Evolutionary conservation across 192 early-diverging fungal genomes (phyloP).

Genomic region (Haplosporangium gracile): DNA sequence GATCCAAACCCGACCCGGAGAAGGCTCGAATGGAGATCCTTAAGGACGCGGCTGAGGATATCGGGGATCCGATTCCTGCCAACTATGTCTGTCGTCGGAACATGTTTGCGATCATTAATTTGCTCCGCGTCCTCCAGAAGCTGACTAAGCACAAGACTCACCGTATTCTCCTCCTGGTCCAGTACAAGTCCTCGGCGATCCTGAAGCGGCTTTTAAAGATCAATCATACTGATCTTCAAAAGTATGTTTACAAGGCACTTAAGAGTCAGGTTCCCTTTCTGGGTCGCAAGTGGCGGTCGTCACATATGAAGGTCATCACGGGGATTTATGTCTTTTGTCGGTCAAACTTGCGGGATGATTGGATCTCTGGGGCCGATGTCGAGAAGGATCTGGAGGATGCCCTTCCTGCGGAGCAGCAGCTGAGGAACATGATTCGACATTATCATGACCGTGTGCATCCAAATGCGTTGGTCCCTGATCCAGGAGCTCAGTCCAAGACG

Average conservation of each 20-base stretch:
- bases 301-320: conserved; percentile 89
- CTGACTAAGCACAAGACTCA: conserved; percentile 84
- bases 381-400: conserved; percentile 82
- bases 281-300: conserved; percentile 84
- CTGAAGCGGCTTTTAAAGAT: conserved; percentile 84
- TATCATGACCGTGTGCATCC: conserved; percentile 70
- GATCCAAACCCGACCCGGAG: conserved; percentile 14
- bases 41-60: conserved; percentile 23
- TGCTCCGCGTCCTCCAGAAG: conserved; percentile 84
- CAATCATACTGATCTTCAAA: conserved; percentile 70
- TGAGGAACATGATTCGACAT: conserved; percentile 70
- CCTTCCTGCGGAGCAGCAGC: conserved; percentile 74
- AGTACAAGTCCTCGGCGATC: conserved; percentile 87
- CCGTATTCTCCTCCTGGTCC: conserved; percentile 80
- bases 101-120: conserved; percentile 77
- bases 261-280: conserved; percentile 86
- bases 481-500: conserved; percentile 17
- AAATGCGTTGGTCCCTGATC: conserved; percentile 48
- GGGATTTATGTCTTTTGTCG: conserved; percentile 75
- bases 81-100: conserved; percentile 67
- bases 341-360: conserved; percentile 77
- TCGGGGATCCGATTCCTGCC: conserved; percentile 44
- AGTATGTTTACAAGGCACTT: conserved; percentile 84
- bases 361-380: conserved; percentile 72
- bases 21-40: conserved; percentile 26